phyloP scores from a whole-genome alignment of 208 protist species.

The Leptomonas seymouri region DNA sequence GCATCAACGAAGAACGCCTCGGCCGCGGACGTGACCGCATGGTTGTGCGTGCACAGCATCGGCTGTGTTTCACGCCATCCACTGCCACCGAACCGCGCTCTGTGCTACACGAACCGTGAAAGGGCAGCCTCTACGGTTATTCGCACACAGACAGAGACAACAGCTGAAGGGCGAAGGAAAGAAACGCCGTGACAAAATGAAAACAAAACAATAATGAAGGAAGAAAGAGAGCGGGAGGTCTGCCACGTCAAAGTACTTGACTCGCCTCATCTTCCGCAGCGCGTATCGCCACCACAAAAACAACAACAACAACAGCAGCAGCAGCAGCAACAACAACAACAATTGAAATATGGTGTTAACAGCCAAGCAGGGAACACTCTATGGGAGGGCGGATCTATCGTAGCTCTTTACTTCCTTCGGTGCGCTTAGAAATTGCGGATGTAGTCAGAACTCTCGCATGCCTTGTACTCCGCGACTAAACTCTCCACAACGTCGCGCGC shows the following conservation, averaged over 20 bases:
- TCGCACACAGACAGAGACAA: not conserved
- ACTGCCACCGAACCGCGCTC: too few relatives aligned
- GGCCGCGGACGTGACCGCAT: too few relatives aligned
- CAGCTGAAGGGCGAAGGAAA: not conserved
- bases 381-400: too few relatives aligned
- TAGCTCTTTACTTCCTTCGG: conserved; percentile 5
- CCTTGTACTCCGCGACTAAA: conserved; percentile 98
- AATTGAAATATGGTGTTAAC: not conserved
- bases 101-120: too few relatives aligned
- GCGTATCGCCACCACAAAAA: not conserved
- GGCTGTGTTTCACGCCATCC: too few relatives aligned
- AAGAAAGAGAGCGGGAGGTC: too few relatives aligned
- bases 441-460: conserved; percentile 96
- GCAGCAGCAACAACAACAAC: not conserved
- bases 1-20: too few relatives aligned
- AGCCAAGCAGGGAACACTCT: too few relatives aligned
- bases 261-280: too few relatives aligned
- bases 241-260: too few relatives aligned
- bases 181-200: not conserved
- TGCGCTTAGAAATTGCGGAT: conserved; percentile 85
- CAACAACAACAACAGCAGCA: not conserved
- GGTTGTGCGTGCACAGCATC: too few relatives aligned
- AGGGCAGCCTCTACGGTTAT: too few relatives aligned
- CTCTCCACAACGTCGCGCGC: conserved; percentile 93
- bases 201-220: not conserved